A percentile compares a stretch with the other conserved stretches of the same genome.
Conservation (phyloP, 345 rosid genomes). For the Hibiscus syriacus region DNA sequence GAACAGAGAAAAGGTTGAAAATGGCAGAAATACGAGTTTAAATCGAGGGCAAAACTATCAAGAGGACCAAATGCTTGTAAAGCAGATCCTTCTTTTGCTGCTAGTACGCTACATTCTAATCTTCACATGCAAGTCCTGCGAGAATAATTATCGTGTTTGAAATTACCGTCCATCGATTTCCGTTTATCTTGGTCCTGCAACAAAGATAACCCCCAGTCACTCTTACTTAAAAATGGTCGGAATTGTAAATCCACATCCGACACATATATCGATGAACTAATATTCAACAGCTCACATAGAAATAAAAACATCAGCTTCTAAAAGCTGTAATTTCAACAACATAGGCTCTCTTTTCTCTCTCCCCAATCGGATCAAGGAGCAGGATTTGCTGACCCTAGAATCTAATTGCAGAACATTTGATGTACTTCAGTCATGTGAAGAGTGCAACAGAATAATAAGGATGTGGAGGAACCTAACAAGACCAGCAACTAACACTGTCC, state of each 20-base stretch:
- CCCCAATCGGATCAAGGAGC: not conserved
- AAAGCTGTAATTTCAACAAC: not conserved
- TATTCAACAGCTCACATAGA: not conserved
- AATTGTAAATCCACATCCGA: not conserved
- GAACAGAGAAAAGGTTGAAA: not conserved
- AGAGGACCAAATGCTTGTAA: not conserved
- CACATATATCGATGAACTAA: not conserved
- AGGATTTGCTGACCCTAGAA: not conserved
- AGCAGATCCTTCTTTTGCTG: conserved; percentile 6
- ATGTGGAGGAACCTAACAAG: not conserved
- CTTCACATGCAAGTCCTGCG: conserved; percentile 38
- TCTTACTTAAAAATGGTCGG: not conserved
- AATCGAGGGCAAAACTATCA: not conserved
- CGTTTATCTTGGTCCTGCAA: conserved; percentile 43
- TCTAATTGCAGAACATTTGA: not conserved
- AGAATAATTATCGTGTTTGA: conserved; percentile 36
- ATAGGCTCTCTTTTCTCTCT: not conserved
- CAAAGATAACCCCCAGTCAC: not conserved
- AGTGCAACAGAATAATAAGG: too few relatives aligned
- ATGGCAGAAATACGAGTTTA: not conserved
- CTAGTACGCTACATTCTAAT: not conserved
- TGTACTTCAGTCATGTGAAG: too few relatives aligned
- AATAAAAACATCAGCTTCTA: not conserved
- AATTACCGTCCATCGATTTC: conserved; percentile 32
- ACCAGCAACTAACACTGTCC: not conserved